Conservation (phyloP, 83 land plant species). For the Isoetes engelmannii region DNA sequence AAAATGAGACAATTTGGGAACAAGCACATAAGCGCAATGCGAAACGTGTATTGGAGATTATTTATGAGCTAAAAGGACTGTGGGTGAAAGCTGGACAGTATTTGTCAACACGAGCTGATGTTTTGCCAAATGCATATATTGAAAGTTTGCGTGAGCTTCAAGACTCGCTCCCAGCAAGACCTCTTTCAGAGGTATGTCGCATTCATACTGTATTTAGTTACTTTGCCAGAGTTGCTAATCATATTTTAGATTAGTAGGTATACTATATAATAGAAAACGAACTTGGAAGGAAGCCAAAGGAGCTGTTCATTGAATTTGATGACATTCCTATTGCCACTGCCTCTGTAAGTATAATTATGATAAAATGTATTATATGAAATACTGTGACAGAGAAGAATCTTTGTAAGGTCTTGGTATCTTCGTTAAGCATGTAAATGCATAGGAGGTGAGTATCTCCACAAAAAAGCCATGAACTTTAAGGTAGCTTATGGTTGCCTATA, state of each 20-base stretch:
- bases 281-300: constrained; percentile 62
- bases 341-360: constrained; percentile 83
- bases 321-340: constrained; percentile 81
- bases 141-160: constrained; percentile 63
- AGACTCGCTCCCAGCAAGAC: constrained; percentile 92
- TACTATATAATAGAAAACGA: constrained; percentile 60
- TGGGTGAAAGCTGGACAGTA: constrained; percentile 97
- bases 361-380: too few species aligned
- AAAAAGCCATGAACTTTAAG: too few species aligned
- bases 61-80: constrained; percentile 75
- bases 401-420: too few species aligned
- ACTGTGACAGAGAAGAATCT: too few species aligned
- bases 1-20: constrained; percentile 52
- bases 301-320: constrained; percentile 55
- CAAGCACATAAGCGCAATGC: constrained; percentile 88
- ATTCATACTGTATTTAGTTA: too few species aligned
- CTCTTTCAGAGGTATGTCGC: constrained; percentile 62
- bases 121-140: constrained; percentile 77
- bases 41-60: constrained; percentile 58
- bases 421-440: too few species aligned
- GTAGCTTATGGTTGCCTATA: too few species aligned
- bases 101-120: constrained; percentile 96
- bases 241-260: too few species aligned
- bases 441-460: too few species aligned
- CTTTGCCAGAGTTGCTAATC: too few species aligned